A percentile compares a stretch with the other conserved stretches of the same genome.
phyloP scores from a whole-genome alignment of 2,329 filamentous ascomycete genomes.

The Xylariaceae sp. region DNA sequence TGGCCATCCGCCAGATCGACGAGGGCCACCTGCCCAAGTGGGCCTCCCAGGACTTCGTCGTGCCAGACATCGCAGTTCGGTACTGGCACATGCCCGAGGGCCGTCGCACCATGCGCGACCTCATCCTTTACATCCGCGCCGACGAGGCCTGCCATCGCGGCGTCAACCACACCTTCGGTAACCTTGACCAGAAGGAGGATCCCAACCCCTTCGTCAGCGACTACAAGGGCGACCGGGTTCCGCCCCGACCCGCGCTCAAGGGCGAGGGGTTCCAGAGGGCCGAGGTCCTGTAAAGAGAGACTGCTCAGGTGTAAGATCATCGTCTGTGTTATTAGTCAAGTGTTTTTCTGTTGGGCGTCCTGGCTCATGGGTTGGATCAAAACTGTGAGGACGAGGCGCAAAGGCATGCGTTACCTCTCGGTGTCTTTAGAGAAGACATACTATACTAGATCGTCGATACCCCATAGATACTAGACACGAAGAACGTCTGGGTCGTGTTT shows the following conservation, averaged over 20 bases:
- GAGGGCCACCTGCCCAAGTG: conserved; percentile 77
- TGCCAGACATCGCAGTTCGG: conserved; percentile 81
- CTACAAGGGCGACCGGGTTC: conserved; percentile 63
- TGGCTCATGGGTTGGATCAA: not conserved
- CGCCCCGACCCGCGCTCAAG: conserved; percentile 62
- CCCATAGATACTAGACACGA: conserved; percentile 7
- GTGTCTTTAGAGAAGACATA: not conserved
- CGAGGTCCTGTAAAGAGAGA: conserved; percentile 73
- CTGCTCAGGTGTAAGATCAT: too few relatives aligned
- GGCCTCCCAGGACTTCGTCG: conserved; percentile 61
- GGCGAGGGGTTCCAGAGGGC: conserved; percentile 75
- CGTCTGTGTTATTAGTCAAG: not conserved
- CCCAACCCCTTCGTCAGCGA: conserved; percentile 87
- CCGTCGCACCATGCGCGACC: conserved; percentile 73
- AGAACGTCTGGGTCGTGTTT: conserved; percentile 6
- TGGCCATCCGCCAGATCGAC: conserved; percentile 82
- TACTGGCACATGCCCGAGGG: conserved; percentile 96
- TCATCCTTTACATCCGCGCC: conserved; percentile 84
- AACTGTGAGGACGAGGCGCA: not conserved
- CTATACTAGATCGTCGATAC: too few relatives aligned
- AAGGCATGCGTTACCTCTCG: too few relatives aligned
- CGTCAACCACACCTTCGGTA: conserved; percentile 91
- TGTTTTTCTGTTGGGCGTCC: conserved; percentile 6
- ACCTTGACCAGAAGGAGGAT: conserved; percentile 77
- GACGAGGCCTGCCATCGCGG: conserved; percentile 87